Conservation (phyloP, 257 asterid genomes). For the Rehmannia glutinosa region DNA sequence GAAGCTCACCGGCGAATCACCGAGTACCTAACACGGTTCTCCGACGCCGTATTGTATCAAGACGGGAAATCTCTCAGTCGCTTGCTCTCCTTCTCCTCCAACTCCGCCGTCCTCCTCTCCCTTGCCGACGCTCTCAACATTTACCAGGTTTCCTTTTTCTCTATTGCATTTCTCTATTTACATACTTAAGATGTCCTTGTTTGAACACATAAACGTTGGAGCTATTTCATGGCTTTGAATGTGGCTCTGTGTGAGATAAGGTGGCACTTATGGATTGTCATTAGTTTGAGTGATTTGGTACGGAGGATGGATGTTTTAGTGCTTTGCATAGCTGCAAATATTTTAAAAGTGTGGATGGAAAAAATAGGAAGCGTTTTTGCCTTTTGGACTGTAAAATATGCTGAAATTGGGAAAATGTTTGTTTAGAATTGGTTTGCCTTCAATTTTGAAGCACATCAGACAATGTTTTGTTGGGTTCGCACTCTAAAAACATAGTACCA, state of each 20-base stretch:
- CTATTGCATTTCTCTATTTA: background rate
- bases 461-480: too few species aligned
- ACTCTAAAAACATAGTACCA: too few species aligned
- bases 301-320: background rate
- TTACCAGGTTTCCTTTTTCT: slow-evolving; percentile 53
- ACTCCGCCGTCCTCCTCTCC: slow-evolving; percentile 52
- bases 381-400: slow-evolving; percentile 6
- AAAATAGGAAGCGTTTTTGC: background rate
- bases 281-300: background rate
- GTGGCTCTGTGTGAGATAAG: too few species aligned
- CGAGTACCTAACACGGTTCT: slow-evolving; percentile 70
- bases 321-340: background rate
- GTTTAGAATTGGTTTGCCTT: background rate
- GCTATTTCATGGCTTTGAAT: background rate
- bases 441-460: background rate
- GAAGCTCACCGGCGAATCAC: slow-evolving; percentile 80
- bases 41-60: slow-evolving; percentile 72
- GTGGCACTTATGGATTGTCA: too few species aligned
- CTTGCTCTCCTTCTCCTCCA: slow-evolving; percentile 69
- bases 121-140: slow-evolving; percentile 82
- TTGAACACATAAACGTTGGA: background rate
- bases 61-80: slow-evolving; percentile 71
- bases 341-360: background rate
- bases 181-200: background rate
- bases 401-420: background rate